These are phyloP conservation scores for Stachybotrys elegans DNA, from an alignment of 2,329 filamentous ascomycete genomes.

Conservation along the genomic window DNA sequence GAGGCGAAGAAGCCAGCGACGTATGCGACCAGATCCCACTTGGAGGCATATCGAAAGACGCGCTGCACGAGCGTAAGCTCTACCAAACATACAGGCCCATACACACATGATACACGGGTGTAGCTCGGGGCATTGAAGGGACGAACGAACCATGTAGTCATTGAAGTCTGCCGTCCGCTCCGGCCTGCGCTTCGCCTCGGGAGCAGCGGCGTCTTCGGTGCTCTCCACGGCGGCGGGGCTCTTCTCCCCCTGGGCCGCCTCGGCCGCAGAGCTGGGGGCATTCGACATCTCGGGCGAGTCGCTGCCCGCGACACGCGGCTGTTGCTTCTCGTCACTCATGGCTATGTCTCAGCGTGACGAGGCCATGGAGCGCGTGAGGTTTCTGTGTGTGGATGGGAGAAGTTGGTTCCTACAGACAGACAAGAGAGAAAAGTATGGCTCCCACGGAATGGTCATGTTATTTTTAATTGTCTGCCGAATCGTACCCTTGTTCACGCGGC, in stretches of 20 bases:
- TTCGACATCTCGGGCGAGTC: neutral
- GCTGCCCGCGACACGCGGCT: neutral
- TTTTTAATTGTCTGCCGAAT: too few species aligned
- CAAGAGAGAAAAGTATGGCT: too few species aligned
- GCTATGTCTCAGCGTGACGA: neutral
- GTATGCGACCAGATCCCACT: conserved; percentile 46
- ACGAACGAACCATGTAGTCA: conserved; percentile 35
- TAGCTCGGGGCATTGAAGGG: too few species aligned
- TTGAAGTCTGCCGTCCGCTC: conserved; percentile 39
- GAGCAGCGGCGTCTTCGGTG: conserved; percentile 21
- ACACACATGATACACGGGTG: too few species aligned
- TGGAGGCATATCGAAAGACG: conserved; percentile 49
- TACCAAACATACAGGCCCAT: too few species aligned
- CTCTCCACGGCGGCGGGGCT: neutral
- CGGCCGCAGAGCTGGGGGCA: too few species aligned
- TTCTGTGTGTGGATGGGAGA: too few species aligned
- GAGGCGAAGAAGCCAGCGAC: conserved; percentile 41
- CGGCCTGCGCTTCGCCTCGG: conserved; percentile 30
- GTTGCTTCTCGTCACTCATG: neutral
- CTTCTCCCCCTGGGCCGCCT: conserved; percentile 3
- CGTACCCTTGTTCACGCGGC: too few species aligned
- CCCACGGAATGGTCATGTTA: too few species aligned
- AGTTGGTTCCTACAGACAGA: too few species aligned
- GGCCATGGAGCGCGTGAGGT: too few species aligned
- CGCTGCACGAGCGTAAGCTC: too few species aligned